These are phyloP conservation scores for Volutella citrinella DNA, from an alignment of 2,329 filamentous ascomycete genomes.

Conservation along the genomic window DNA sequence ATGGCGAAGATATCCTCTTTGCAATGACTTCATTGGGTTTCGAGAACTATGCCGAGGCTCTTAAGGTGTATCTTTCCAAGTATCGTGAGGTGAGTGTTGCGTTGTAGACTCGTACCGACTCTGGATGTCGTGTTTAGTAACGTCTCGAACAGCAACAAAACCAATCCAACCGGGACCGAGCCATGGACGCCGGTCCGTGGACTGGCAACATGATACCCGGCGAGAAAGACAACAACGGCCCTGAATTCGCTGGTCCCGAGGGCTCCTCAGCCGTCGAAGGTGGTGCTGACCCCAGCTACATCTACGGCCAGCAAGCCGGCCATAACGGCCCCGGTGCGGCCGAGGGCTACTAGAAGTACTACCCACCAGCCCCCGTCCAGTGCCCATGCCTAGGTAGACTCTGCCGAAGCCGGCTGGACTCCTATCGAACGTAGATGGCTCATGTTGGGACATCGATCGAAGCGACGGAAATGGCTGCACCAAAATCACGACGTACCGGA, in stretches of 20 bases:
- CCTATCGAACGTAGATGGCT: no score
- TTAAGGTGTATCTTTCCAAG: slow-evolving; percentile 97
- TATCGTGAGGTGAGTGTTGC: slow-evolving; percentile 82
- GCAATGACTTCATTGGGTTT: slow-evolving; percentile 99
- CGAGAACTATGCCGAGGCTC: slow-evolving; percentile 95
- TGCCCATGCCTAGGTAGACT: no score
- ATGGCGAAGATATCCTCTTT: slow-evolving; percentile 97
- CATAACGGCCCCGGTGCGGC: slow-evolving; percentile 57
- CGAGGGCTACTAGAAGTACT: slow-evolving; percentile 45
- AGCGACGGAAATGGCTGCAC: no score
- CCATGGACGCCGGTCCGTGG: slow-evolving; percentile 34
- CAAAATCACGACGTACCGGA: no score
- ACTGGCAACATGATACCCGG: slow-evolving; percentile 29
- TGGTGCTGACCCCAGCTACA: slow-evolving; percentile 42
- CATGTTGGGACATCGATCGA: no score
- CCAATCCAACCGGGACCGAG: slow-evolving; percentile 38
- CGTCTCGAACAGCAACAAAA: slow-evolving; percentile 36
- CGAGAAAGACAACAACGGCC: slow-evolving; percentile 29
- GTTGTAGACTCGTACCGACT: not conserved
- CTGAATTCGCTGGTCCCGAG: slow-evolving; percentile 44
- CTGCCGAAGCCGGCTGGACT: no score
- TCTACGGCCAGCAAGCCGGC: slow-evolving; percentile 51
- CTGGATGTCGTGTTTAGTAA: slow-evolving; percentile 9
- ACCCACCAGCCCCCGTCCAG: no score
- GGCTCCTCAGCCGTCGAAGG: slow-evolving; percentile 38